Evolutionary conservation across 495 filamentous ascomycete species (phyloP).

Genomic region (Penicillium steckii): DNA sequence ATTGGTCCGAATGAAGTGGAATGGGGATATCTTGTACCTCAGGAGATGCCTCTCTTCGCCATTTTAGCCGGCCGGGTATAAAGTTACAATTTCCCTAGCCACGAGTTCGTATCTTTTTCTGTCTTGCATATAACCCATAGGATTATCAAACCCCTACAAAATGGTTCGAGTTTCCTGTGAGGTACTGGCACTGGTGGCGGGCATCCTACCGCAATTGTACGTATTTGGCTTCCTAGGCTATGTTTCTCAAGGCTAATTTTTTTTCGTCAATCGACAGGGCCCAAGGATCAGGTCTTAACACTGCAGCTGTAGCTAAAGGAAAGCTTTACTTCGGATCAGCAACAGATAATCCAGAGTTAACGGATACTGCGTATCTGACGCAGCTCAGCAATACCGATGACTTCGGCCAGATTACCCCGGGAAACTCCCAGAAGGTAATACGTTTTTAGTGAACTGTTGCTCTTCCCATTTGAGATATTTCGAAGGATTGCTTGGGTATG

Average conservation of each 20-base stretch:
- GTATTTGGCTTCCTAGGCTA: too few relatives aligned
- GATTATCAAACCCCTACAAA: background rate
- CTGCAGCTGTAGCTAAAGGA: constrained; percentile 51
- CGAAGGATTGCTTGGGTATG: too few relatives aligned
- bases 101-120: background rate
- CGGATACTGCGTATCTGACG: constrained; percentile 47
- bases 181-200: constrained; percentile 24
- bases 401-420: constrained; percentile 59
- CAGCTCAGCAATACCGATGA: constrained; percentile 49
- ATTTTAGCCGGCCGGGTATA: background rate
- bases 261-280: constrained; percentile 8
- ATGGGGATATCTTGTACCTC: constrained; percentile 8
- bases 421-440: constrained; percentile 54
- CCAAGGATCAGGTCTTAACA: constrained; percentile 38
- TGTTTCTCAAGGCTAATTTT: background rate
- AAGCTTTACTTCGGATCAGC: constrained; percentile 60
- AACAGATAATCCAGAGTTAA: constrained; percentile 53
- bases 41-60: background rate
- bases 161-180: constrained; percentile 26
- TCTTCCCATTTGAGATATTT: background rate
- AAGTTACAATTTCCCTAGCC: background rate
- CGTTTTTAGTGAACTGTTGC: background rate
- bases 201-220: constrained; percentile 27
- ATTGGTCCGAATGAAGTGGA: constrained; percentile 12
- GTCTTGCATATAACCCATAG: too few relatives aligned